Evolutionary conservation across 73 alveolate genomes (phyloP), one percentile per base, ranked within the genome.

Genomic region (Chromera velia): DNA sequence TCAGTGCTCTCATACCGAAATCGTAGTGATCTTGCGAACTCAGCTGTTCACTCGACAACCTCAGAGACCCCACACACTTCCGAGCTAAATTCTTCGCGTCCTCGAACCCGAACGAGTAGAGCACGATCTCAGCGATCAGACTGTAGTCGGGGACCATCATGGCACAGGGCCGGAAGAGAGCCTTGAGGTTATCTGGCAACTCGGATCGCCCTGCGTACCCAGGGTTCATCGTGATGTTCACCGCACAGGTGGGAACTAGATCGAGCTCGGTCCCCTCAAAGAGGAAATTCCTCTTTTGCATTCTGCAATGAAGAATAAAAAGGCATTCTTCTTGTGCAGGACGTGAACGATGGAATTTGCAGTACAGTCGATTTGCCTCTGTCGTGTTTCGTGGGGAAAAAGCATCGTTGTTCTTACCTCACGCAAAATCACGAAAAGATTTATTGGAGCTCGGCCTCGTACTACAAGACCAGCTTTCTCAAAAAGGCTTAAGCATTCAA

Each of bases 1-100:
- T 97, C 80, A 97, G 82, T 18, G 99, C 97, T 81, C 99, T 96
- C 98, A 94, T 94, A 70, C 99, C 99, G 77, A 97, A 96, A 78
- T 96, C 99, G 87, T 96, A 96, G 87, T 96, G 99, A 82, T 96
- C 97, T 78, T 96, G 91, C 32, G 98, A 88, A 10, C 97, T 89
- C 65, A 96, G 91, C 85, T 96, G 94, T 81, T 96, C 99, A 70
- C 94, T 82, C 48, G 95, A 87, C 72, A 96, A 93, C 83, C 92
- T 90, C 72, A 90, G 10, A 84, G 76, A 30, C 72, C 80, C 74
- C 79, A 75, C 0, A 0, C 0, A 84, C 85, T 93, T 94, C 45
- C 89, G 86, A 30, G 98, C 95, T 30, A 94, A 82, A 81, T 84
- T 76, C 76, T 91, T 87, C 31, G 98, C 98, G 28, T 94, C 93